Evolutionary conservation across 2,329 filamentous ascomycete species (phyloP).

Genomic region (Pestalotiopsis sp.): DNA sequence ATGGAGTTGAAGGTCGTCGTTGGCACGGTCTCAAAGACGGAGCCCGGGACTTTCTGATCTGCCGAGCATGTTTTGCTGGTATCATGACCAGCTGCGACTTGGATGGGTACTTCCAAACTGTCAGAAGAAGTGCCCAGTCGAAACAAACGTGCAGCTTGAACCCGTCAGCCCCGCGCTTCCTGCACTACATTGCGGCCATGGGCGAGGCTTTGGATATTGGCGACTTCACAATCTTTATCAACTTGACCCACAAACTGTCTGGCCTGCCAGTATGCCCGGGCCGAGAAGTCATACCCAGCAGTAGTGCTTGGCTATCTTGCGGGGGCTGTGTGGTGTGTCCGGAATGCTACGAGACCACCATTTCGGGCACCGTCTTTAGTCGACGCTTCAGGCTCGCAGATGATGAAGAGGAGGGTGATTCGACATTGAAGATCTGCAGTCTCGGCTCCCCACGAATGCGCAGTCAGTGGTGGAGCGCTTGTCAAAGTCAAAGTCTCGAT

Average conservation of each 20-base stretch:
- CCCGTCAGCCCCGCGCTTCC: not conserved
- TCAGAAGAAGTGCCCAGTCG: not conserved
- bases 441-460: slow-evolving; percentile 9
- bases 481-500: not conserved
- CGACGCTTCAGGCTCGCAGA: not conserved
- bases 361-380: not conserved
- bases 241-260: not conserved
- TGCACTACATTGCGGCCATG: slow-evolving; percentile 2
- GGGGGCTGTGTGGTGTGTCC: slow-evolving; percentile 7
- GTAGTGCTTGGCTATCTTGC: not conserved
- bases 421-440: not conserved
- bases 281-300: not conserved
- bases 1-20: not conserved
- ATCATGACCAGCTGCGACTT: slow-evolving; percentile 8
- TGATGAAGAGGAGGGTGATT: not conserved
- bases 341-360: slow-evolving; percentile 9
- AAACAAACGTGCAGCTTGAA: not conserved
- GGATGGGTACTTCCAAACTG: slow-evolving; percentile 4
- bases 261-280: not conserved
- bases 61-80: slow-evolving; percentile 8
- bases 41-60: not conserved
- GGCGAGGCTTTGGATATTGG: slow-evolving; percentile 9
- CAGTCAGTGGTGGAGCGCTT: not conserved
- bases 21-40: slow-evolving; percentile 7
- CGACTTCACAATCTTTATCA: slow-evolving; percentile 6